These are phyloP conservation scores for Brassica nigra DNA, from an alignment of 345 rosid species.

Conservation along the genomic window DNA sequence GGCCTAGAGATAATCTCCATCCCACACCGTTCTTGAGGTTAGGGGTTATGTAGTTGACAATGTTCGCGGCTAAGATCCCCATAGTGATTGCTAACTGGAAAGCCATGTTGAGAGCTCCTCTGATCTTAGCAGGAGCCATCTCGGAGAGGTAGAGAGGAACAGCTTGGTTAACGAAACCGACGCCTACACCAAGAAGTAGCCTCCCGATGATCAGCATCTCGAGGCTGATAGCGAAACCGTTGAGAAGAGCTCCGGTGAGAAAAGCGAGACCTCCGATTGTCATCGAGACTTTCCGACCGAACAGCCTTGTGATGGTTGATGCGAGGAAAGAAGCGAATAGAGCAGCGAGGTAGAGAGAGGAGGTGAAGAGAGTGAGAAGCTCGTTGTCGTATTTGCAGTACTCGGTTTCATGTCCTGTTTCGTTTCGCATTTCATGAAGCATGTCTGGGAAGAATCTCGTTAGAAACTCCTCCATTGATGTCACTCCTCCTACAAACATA, in stretches of 20 bases:
- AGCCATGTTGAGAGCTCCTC: conserved; percentile 46
- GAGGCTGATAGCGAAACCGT: conserved; percentile 43
- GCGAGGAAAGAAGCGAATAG: conserved; percentile 40
- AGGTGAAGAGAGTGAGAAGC: conserved; percentile 49
- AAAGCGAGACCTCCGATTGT: conserved; percentile 41
- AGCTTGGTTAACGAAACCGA: conserved; percentile 53
- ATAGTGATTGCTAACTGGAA: conserved; percentile 45
- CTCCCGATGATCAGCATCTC: conserved; percentile 53
- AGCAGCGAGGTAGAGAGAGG: conserved; percentile 52
- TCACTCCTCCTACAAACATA: conserved; percentile 47
- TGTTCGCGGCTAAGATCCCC: conserved; percentile 44
- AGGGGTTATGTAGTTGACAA: conserved; percentile 38
- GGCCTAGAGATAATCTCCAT: conserved; percentile 47
- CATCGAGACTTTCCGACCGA: conserved; percentile 50
- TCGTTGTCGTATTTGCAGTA: conserved; percentile 51
- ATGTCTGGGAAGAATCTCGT: conserved; percentile 47
- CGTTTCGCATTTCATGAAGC: conserved; percentile 9
- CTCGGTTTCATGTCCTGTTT: conserved; percentile 28
- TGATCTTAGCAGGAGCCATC: conserved; percentile 47
- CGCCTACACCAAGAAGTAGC: conserved; percentile 49
- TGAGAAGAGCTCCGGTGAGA: conserved; percentile 47
- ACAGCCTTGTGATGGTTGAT: conserved; percentile 24
- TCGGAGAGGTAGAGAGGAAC: conserved; percentile 51
- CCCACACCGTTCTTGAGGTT: conserved; percentile 35
- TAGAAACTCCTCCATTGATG: conserved; percentile 52